Percentiles rank a stretch among this genome's conserved stretches.
phyloP scores from a whole-genome alignment of 768 basidiomycete species.

The Russula emetica region DNA sequence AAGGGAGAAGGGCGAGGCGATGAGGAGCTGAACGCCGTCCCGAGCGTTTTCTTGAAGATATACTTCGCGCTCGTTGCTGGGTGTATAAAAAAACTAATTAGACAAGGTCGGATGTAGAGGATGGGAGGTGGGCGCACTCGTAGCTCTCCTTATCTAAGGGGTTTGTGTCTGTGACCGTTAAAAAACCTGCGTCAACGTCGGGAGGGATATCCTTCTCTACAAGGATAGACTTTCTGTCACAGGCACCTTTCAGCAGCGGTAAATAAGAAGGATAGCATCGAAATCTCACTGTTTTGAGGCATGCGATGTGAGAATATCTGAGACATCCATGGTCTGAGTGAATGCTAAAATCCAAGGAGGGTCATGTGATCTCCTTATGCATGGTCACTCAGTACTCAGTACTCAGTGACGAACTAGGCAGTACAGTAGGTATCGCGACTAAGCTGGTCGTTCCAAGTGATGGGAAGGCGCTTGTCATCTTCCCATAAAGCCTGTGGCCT shows the following conservation, averaged over 20 bases:
- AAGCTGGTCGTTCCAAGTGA: background rate
- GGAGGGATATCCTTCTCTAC: constrained; percentile 79
- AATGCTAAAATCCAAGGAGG: background rate
- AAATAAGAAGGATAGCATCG: background rate
- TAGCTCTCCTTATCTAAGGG: constrained; percentile 83
- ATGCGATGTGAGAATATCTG: constrained; percentile 26
- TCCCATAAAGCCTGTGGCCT: background rate
- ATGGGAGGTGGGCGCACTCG: constrained; percentile 45
- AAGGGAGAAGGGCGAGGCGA: constrained; percentile 75
- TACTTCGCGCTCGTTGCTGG: constrained; percentile 71
- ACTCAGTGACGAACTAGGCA: too few relatives aligned
- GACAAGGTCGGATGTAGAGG: background rate
- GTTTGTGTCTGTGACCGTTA: constrained; percentile 85
- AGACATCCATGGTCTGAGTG: constrained; percentile 23
- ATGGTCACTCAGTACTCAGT: too few relatives aligned
- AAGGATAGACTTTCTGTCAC: constrained; percentile 55
- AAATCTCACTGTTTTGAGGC: constrained; percentile 25
- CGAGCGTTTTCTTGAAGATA: constrained; percentile 76
- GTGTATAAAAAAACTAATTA: background rate
- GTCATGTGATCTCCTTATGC: background rate
- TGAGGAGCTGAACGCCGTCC: constrained; percentile 76
- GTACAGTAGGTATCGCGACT: too few relatives aligned
- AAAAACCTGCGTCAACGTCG: constrained; percentile 74
- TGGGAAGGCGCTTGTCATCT: background rate
- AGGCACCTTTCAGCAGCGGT: background rate